Percentiles rank a stretch among this genome's conserved stretches.
phyloP scores from a whole-genome alignment of 768 basidiomycete genomes.

The Xerocomellus chrysenteron region DNA sequence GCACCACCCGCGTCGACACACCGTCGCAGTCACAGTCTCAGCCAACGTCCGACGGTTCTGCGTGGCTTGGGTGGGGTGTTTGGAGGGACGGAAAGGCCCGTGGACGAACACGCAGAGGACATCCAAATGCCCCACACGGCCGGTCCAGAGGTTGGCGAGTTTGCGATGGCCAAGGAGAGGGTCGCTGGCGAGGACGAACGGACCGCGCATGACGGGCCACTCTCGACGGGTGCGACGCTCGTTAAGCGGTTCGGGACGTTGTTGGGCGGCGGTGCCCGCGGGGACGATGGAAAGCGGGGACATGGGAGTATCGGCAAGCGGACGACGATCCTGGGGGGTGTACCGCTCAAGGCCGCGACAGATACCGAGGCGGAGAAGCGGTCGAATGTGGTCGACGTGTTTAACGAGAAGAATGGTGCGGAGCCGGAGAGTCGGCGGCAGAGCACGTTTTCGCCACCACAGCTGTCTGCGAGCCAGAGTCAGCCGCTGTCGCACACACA shows the following conservation, averaged over 20 bases:
- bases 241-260: slow-evolving; percentile 76
- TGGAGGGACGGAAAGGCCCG: slow-evolving; percentile 39
- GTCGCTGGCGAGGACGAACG: slow-evolving; percentile 28
- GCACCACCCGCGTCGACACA: slow-evolving; percentile 80
- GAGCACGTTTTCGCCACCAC: slow-evolving; percentile 27
- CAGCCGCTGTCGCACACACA: slow-evolving; percentile 62
- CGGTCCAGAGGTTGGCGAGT: slow-evolving; percentile 61
- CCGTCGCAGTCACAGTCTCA: slow-evolving; percentile 79
- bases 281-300: slow-evolving; percentile 42
- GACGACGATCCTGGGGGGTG: slow-evolving; percentile 50
- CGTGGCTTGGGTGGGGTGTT: slow-evolving; percentile 64
- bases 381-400: slow-evolving; percentile 13
- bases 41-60: slow-evolving; percentile 59
- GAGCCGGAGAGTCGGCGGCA: slow-evolving; percentile 27
- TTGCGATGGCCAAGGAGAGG: slow-evolving; percentile 42
- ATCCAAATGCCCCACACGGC: slow-evolving; percentile 55
- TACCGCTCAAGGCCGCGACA: slow-evolving; percentile 38
- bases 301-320: slow-evolving; percentile 43
- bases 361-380: slow-evolving; percentile 37
- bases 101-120: slow-evolving; percentile 44
- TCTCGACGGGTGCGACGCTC: slow-evolving; percentile 67
- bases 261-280: slow-evolving; percentile 44
- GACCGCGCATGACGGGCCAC: slow-evolving; percentile 27
- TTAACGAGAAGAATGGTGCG: slow-evolving; percentile 19
- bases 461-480: slow-evolving; percentile 44